Percentiles rank a stretch among this genome's conserved stretches.
Evolutionary conservation across 176 grass and related monocot species (phyloP).

Genomic region (Rhynchospora pubera): DNA sequence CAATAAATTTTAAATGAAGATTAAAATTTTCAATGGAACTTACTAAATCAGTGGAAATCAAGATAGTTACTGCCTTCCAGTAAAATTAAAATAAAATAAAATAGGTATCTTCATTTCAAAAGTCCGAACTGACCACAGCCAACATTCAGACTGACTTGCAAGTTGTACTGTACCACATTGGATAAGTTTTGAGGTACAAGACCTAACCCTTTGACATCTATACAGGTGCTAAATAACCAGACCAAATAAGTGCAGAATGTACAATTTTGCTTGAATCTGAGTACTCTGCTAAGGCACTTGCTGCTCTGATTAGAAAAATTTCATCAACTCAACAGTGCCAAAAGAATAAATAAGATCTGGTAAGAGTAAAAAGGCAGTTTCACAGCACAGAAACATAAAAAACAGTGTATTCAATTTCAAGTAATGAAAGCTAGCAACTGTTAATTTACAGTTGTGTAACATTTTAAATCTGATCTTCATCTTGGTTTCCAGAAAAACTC

Average conservation of each 20-base stretch:
- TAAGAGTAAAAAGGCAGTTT: background rate
- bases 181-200: background rate
- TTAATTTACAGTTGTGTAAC: background rate
- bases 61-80: background rate
- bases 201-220: background rate
- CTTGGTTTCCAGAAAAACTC: slow-evolving; percentile 29
- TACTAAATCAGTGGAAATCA: background rate
- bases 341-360: background rate
- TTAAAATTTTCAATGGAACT: background rate
- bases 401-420: background rate
- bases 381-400: background rate
- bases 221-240: background rate
- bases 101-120: background rate
- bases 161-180: background rate
- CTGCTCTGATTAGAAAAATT: background rate
- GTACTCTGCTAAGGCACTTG: background rate
- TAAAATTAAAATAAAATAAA: background rate
- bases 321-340: background rate
- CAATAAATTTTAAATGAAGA: background rate
- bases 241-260: background rate
- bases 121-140: background rate
- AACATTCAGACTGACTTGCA: background rate
- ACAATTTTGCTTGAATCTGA: background rate
- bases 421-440: background rate
- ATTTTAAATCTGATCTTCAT: slow-evolving; percentile 7